phyloP scores from a whole-genome alignment of 1,139 yeast genomes.

The Meyerozyma elateridarum region DNA sequence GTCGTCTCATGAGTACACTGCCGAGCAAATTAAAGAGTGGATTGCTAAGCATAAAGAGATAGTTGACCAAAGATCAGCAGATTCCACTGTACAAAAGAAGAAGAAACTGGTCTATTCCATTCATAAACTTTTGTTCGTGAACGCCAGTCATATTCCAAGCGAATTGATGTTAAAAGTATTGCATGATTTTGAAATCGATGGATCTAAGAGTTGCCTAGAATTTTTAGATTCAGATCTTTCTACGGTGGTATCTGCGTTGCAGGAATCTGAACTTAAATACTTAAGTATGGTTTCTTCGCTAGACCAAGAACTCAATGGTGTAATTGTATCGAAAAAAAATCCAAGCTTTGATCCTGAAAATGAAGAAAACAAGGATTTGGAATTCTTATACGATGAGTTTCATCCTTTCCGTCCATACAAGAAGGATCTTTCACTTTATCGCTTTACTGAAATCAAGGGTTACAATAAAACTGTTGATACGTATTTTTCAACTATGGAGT shows the following conservation, averaged over 20 bases:
- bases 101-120: slow-evolving; percentile 54
- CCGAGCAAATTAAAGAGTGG: slow-evolving; percentile 46
- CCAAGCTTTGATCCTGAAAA: slow-evolving; percentile 38
- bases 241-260: slow-evolving; percentile 40
- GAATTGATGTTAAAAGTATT: slow-evolving; percentile 66
- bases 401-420: slow-evolving; percentile 74
- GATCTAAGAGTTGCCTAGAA: slow-evolving; percentile 37
- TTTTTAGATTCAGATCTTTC: slow-evolving; percentile 20
- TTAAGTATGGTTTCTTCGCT: slow-evolving; percentile 16
- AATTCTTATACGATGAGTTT: slow-evolving; percentile 70
- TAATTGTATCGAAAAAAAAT: slow-evolving; percentile 61
- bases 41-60: slow-evolving; percentile 34
- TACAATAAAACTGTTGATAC: slow-evolving; percentile 79
- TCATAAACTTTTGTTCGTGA: slow-evolving; percentile 65
- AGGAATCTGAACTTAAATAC: slow-evolving; percentile 43
- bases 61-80: slow-evolving; percentile 12
- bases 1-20: slow-evolving; percentile 18
- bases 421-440: slow-evolving; percentile 26
- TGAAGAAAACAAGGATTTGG: slow-evolving; percentile 32
- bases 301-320: slow-evolving; percentile 46
- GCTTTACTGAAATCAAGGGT: slow-evolving; percentile 43
- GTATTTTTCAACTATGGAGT: slow-evolving; percentile 81
- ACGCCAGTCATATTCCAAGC: slow-evolving; percentile 71
- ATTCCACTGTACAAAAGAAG: slow-evolving; percentile 16
- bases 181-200: slow-evolving; percentile 40